These are phyloP conservation scores for Trichoderma semiorbis DNA, from an alignment of 2,329 filamentous ascomycete species.

Conservation along the genomic window DNA sequence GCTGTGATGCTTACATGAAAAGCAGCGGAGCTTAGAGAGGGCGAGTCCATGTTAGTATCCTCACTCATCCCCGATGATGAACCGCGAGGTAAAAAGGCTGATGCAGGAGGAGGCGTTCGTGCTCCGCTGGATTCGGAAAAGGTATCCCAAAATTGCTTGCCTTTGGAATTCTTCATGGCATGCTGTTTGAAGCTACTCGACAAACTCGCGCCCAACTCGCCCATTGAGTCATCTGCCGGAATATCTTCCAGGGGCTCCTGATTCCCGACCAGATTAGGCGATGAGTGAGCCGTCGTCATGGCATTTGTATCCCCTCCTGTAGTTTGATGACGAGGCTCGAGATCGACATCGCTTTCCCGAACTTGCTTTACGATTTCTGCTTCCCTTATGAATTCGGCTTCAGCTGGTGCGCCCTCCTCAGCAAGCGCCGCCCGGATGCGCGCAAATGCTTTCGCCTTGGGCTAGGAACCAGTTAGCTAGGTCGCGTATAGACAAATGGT, in stretches of 20 bases:
- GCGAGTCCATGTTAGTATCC: constrained; percentile 71
- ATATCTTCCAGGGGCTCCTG: constrained; percentile 66
- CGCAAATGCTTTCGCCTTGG: constrained; percentile 94
- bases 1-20: constrained; percentile 35
- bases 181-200: constrained; percentile 74
- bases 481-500: constrained; percentile 27
- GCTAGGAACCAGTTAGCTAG: constrained; percentile 46
- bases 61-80: constrained; percentile 63
- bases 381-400: constrained; percentile 84
- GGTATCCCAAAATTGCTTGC: constrained; percentile 69
- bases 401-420: constrained; percentile 83
- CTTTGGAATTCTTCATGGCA: constrained; percentile 66
- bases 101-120: constrained; percentile 62
- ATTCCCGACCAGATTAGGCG: constrained; percentile 59
- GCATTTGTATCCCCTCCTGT: constrained; percentile 45
- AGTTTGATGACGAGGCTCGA: constrained; percentile 44
- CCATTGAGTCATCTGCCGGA: constrained; percentile 66
- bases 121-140: constrained; percentile 64
- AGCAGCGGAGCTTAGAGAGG: constrained; percentile 41
- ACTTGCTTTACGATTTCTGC: constrained; percentile 95
- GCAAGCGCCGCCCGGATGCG: constrained; percentile 84
- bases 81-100: constrained; percentile 57
- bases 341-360: constrained; percentile 76
- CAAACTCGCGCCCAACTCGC: constrained; percentile 45
- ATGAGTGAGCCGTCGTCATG: constrained; percentile 60